Evolutionary conservation across 2,329 filamentous ascomycete genomes (phyloP).

Genomic region (Scytalidium lignicola): DNA sequence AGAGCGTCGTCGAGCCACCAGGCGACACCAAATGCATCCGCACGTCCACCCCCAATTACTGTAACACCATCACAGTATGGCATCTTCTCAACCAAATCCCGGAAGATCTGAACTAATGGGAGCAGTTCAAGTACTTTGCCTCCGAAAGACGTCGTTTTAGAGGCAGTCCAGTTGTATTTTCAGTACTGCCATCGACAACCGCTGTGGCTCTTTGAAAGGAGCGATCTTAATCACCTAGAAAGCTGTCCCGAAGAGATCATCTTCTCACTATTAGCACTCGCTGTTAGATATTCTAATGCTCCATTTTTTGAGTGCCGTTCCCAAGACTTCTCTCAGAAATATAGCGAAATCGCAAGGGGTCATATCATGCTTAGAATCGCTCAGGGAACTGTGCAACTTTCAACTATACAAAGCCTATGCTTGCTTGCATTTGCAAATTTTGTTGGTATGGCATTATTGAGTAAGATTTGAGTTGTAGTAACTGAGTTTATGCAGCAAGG

Average conservation of each 20-base stretch:
- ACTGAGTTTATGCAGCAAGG: not conserved
- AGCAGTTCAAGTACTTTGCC: constrained; percentile 12
- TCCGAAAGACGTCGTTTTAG: constrained; percentile 20
- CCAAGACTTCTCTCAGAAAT: constrained; percentile 10
- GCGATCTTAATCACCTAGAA: constrained; percentile 26
- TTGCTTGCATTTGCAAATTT: constrained; percentile 18
- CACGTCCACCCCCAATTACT: not conserved
- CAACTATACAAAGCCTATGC: constrained; percentile 20
- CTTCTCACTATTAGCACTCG: constrained; percentile 29
- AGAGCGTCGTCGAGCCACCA: not conserved
- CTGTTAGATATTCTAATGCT: constrained; percentile 27
- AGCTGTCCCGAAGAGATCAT: constrained; percentile 28
- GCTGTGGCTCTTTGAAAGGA: constrained; percentile 31
- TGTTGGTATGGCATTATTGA: constrained; percentile 14
- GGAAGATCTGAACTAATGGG: constrained; percentile 4
- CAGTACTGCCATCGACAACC: constrained; percentile 32
- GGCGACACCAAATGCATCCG: not conserved
- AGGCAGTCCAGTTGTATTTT: constrained; percentile 29
- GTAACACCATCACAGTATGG: not conserved
- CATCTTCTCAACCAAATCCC: not conserved
- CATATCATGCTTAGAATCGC: constrained; percentile 18
- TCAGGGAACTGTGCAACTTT: constrained; percentile 12
- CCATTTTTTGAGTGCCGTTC: constrained; percentile 9
- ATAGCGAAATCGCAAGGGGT: constrained; percentile 12
- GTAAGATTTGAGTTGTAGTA: constrained; percentile 17